Evolutionary conservation across 148 eudicot genomes (phyloP), one percentile per base, ranked within the genome.

Genomic region (Salicornia ramosissima): DNA sequence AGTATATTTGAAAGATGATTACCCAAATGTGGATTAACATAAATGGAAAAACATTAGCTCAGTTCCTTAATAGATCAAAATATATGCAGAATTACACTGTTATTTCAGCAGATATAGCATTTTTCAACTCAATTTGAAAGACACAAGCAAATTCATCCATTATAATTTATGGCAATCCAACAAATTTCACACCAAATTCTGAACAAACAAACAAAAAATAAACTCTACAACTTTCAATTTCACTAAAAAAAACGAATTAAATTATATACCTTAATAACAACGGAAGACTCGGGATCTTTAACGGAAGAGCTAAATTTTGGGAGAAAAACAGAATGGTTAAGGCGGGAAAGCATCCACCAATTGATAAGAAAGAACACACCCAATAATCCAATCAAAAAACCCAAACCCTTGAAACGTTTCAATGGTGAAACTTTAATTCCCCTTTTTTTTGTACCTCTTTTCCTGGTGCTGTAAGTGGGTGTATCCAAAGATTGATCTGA

Each of bases 311-410:
- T 65, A 75, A 71, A 43, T 76, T 75, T 39, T 73, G 75, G 53
- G 54, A 54, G 67, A 34, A 78, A 67, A 65, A 68, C 80, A 28
- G 87, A 54, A 52, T 83, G 77, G 49, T 68, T 83, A 70, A 93
- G 86, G 79, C 88, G 83, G 25, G 66, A 85, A 77, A 90, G 83
- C 88, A 93, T 90, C 91, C 92, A 93, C 86, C 88, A 85, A 78
- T 93, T 83, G 30, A 84, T 34, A 47, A 80, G 25, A 47, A 93
- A 72, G 69, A 93, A 90, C 33, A 83, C 69, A 29, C 74, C 79
- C 73, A 93, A 46, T 65, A 90, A 81, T 15, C 80, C 87, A 70
- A 80, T 55, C 22, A 88, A 39, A 26, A 59, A 78, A 51, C 81
- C 64, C 72, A 80, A 70, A n/a, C 82, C 79, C 59, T 64, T 78